Evolutionary conservation across 345 rosid genomes (phyloP).

Genomic region (Crucihimalaya himalaica): DNA sequence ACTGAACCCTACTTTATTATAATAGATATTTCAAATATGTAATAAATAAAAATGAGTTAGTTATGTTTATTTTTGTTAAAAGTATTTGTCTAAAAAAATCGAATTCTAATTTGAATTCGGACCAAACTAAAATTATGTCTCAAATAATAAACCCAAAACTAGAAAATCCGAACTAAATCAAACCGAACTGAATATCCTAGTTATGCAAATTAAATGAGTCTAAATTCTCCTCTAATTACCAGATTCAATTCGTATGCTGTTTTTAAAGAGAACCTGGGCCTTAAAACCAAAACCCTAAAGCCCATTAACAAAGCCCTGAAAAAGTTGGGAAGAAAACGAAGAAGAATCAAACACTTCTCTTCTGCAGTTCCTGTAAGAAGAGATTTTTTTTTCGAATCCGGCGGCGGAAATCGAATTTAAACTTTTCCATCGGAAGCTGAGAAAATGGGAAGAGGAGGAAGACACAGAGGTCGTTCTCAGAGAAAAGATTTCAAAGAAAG

Average conservation of each 20-base stretch:
- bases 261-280: not conserved
- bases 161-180: too few relatives aligned
- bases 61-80: too few relatives aligned
- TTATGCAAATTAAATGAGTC: too few relatives aligned
- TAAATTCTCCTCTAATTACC: too few relatives aligned
- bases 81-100: too few relatives aligned
- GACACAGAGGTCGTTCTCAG: slow-evolving; percentile 80
- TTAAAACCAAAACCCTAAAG: slow-evolving; percentile 26
- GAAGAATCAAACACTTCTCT: not conserved
- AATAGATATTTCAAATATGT: too few relatives aligned
- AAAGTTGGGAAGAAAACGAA: not conserved
- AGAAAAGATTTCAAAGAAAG: slow-evolving; percentile 80
- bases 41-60: too few relatives aligned
- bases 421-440: slow-evolving; percentile 9
- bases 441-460: slow-evolving; percentile 61
- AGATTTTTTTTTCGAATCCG: slow-evolving; percentile 24
- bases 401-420: slow-evolving; percentile 28
- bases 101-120: too few relatives aligned
- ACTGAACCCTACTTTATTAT: too few relatives aligned
- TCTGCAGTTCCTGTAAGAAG: not conserved
- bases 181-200: too few relatives aligned
- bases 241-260: not conserved
- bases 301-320: slow-evolving; percentile 29
- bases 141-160: too few relatives aligned
- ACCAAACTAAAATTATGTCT: too few relatives aligned